Percentiles rank a stretch among this genome's conserved stretches.
phyloP scores from a whole-genome alignment of 2,329 filamentous ascomycete species.

The Sporothrix brasiliensis region DNA sequence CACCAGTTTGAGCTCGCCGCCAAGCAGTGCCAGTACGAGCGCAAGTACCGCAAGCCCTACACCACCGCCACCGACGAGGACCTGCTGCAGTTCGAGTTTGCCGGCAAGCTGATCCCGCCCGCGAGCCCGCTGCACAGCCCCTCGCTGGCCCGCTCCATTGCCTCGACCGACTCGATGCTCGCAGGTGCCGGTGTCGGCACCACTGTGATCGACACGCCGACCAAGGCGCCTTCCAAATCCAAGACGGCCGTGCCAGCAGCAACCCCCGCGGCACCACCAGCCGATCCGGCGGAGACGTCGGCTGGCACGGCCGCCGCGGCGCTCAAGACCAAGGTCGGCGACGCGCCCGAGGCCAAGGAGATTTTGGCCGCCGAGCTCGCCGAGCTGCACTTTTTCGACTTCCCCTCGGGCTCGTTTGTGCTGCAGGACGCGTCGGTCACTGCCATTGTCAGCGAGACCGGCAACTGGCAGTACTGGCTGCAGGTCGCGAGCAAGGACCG shows the following conservation, averaged over 20 bases:
- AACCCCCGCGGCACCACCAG: conserved; percentile 34
- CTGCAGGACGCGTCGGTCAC: conserved; percentile 74
- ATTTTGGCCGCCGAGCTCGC: conserved; percentile 74
- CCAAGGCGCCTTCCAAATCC: conserved; percentile 35
- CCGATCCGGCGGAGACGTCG: neutral
- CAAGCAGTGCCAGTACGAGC: conserved; percentile 94
- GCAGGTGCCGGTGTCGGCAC: conserved; percentile 47
- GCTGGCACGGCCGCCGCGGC: conserved; percentile 34
- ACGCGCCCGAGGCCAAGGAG: conserved; percentile 70
- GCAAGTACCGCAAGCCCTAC: conserved; percentile 82
- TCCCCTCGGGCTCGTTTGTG: conserved; percentile 81
- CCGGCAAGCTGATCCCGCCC: conserved; percentile 64
- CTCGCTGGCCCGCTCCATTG: conserved; percentile 56
- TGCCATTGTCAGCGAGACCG: conserved; percentile 81
- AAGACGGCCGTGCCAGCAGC: conserved; percentile 34
- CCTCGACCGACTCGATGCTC: conserved; percentile 61
- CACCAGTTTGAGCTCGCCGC: conserved; percentile 80
- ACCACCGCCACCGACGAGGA: conserved; percentile 81
- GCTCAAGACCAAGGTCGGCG: conserved; percentile 55
- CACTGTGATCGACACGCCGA: conserved; percentile 39
- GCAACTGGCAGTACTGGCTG: conserved; percentile 94
- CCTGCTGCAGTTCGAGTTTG: conserved; percentile 79
- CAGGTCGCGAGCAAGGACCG: conserved; percentile 76
- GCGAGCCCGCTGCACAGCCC: conserved; percentile 66
- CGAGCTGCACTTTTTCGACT: conserved; percentile 93